Evolutionary conservation across 169 alveolate genomes (phyloP).

Genomic region (Amoebophrya sp.): DNA sequence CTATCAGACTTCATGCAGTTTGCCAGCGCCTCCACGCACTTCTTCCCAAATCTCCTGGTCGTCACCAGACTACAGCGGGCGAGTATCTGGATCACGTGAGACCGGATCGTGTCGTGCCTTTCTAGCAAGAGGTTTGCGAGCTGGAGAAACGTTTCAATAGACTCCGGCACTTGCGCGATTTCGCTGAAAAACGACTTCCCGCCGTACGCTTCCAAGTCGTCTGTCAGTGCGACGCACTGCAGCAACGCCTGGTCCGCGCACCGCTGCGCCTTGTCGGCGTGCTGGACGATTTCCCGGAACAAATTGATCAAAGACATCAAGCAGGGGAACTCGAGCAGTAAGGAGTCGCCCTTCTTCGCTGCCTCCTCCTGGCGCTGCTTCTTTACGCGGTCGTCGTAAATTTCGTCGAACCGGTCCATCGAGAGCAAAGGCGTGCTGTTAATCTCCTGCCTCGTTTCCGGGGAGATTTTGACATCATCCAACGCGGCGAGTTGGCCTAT

Average conservation of each 20-base stretch:
- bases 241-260: neutral
- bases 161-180: neutral
- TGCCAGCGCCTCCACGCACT: neutral
- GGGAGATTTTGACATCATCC: neutral
- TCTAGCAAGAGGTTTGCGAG: neutral
- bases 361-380: neutral
- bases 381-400: neutral
- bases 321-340: neutral
- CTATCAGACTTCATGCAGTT: neutral
- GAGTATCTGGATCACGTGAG: neutral
- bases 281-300: neutral
- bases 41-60: neutral
- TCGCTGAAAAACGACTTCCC: neutral
- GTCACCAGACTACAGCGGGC: neutral
- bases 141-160: neutral
- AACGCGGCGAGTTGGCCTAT: neutral
- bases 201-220: neutral
- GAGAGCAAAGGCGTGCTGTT: neutral
- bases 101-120: neutral
- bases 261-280: neutral
- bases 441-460: neutral
- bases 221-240: neutral
- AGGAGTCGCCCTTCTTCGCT: neutral
- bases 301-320: neutral
- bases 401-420: neutral